Evolutionary conservation across 371 early-diverging fungal species (phyloP).

Genomic region (Rozella allomycis): DNA sequence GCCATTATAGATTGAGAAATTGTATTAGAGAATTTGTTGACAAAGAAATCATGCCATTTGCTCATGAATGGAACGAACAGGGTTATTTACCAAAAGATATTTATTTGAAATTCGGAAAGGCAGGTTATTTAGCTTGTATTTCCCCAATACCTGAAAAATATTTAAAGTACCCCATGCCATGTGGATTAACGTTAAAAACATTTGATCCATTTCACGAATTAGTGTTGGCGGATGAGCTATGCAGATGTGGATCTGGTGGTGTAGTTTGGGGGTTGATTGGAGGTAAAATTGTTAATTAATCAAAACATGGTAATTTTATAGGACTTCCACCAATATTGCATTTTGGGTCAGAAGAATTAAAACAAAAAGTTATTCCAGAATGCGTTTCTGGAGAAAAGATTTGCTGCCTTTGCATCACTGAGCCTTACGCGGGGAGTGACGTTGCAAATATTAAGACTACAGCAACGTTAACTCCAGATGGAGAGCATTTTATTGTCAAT

Average conservation of each 20-base stretch:
- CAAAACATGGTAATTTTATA: constrained; percentile 24
- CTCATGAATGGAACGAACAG: constrained; percentile 66
- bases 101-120: constrained; percentile 42
- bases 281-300: constrained; percentile 10
- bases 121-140: constrained; percentile 33
- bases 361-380: constrained; percentile 39
- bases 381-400: constrained; percentile 47
- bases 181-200: constrained; percentile 24
- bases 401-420: constrained; percentile 42
- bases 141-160: constrained; percentile 29
- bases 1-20: constrained; percentile 44
- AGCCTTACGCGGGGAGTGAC: constrained; percentile 49
- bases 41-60: constrained; percentile 52
- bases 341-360: constrained; percentile 44
- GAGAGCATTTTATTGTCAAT: constrained; percentile 45
- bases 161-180: constrained; percentile 14
- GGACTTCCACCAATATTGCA: constrained; percentile 62
- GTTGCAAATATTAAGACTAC: constrained; percentile 47
- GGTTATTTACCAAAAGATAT: constrained; percentile 43
- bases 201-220: constrained; percentile 56
- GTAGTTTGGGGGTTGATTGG: constrained; percentile 60
- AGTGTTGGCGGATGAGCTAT: constrained; percentile 49
- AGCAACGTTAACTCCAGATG: constrained; percentile 45
- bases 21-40: constrained; percentile 49
- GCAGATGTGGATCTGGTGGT: constrained; percentile 65